Evolutionary conservation across 2,329 filamentous ascomycete genomes (phyloP).

Genomic region (Phoma sp.): DNA sequence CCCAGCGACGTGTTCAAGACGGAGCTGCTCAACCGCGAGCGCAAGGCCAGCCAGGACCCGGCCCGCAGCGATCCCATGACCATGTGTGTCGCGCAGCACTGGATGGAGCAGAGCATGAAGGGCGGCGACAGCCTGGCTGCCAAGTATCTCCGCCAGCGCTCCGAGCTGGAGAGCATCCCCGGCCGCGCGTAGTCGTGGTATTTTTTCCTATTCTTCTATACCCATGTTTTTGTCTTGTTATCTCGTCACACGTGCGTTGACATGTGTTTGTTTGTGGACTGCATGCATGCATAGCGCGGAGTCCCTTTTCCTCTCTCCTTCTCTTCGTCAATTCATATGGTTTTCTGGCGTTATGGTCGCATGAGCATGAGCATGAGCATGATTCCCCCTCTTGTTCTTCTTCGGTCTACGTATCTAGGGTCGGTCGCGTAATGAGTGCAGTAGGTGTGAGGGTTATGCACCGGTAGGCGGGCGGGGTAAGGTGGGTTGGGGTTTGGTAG

Average conservation of each 20-base stretch:
- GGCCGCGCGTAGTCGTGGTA: conserved; percentile 39
- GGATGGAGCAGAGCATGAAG: conserved; percentile 89
- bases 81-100: conserved; percentile 95
- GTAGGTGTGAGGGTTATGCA: too few species aligned
- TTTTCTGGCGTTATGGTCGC: not conserved
- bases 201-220: conserved; percentile 1
- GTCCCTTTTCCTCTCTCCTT: conserved; percentile 2
- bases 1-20: conserved; percentile 90
- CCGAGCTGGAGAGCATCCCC: conserved; percentile 66
- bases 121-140: conserved; percentile 87
- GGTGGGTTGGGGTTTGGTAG: too few species aligned
- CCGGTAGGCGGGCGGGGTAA: too few species aligned
- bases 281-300: conserved; percentile 40
- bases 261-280: conserved; percentile 13
- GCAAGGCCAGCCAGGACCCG: conserved; percentile 62
- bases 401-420: not conserved
- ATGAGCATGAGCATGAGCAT: conserved; percentile 7
- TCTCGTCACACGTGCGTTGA: conserved; percentile 14
- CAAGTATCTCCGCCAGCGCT: conserved; percentile 77
- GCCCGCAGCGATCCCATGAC: conserved; percentile 79
- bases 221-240: conserved; percentile 1
- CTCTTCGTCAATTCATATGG: not conserved
- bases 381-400: not conserved
- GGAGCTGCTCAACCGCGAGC: conserved; percentile 73
- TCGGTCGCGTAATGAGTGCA: not conserved